Base-by-base conservation (phyloP, 805 yeast species). In the Groenewaldozyma salmanticensis region DNA sequence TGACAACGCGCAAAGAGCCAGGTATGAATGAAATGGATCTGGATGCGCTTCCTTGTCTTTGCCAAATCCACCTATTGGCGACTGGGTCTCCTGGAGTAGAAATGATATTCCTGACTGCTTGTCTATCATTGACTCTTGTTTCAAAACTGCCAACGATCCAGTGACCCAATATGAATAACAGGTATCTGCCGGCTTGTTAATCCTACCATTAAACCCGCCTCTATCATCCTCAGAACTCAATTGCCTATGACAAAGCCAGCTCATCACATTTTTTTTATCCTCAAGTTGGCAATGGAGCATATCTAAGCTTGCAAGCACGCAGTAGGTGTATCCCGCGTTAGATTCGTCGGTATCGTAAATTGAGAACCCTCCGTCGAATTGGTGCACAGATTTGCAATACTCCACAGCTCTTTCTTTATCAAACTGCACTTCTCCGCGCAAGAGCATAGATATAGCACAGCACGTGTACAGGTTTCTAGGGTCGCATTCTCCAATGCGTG, bases 81-180 rank as follows among this genome's bases (percentile, higher is more conserved):
- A 74, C 52, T 83, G 94, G 0, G 88, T 79, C 16, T 61, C 57
- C 0, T 62, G 48, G 9, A 80, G 46, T 17, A 86, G 57, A 51
- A 69, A 85, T 2, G 55, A 46, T 2, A 52, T 47, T 1, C 71
- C 68, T 4, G 53, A 54, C 0, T 57, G 53, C 4, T 43, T 27
- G 45, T 77, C 65, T 1, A 72, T 49, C 11, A 75, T 42, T 2
- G 42, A 43, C 4, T 50, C 46, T 6, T 27, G 33, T 0, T 48
- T 42, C 19, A 84, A 51, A 11, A 80, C 50, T 1, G 54, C 50
- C 46, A 85, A 61, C 3, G 84, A 65, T 2, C 75, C 88, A 13
- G 76, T 52, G 35, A 75, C 72, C 96, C 96, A 87, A 69, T 86
- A 87, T 4, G 81, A 73, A 54, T 87, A 87, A 62, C 96, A 87